phyloP scores from a whole-genome alignment of 306 rosid genomes.

The Pyrus bretschneideri region DNA sequence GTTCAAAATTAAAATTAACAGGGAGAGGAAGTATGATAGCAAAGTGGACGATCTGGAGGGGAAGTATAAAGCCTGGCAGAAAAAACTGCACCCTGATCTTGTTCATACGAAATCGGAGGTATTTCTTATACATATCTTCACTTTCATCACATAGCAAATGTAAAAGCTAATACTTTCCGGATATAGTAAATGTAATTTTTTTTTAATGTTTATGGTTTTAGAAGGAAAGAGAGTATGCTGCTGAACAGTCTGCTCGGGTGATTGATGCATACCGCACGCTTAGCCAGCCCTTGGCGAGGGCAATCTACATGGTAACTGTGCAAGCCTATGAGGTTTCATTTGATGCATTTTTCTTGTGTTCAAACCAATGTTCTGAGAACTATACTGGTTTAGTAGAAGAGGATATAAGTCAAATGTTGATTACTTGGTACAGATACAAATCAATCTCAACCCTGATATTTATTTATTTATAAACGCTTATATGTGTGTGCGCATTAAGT shows the following conservation, averaged over 20 bases:
- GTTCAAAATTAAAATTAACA: slow-evolving; percentile 16
- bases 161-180: neutral
- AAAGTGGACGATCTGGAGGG: slow-evolving; percentile 59
- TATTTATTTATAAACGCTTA: neutral
- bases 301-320: slow-evolving; percentile 64
- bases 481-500: neutral
- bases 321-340: neutral
- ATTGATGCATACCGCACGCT: slow-evolving; percentile 82
- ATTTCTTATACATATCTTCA: slow-evolving; percentile 5
- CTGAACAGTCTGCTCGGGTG: slow-evolving; percentile 89
- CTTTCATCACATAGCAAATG: neutral
- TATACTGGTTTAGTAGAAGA: neutral
- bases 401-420: neutral
- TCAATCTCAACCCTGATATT: neutral
- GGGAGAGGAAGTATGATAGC: slow-evolving; percentile 69
- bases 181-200: neutral
- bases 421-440: neutral
- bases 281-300: slow-evolving; percentile 73
- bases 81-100: slow-evolving; percentile 90
- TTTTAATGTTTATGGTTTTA: slow-evolving; percentile 22
- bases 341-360: neutral
- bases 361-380: neutral
- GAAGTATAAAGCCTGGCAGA: slow-evolving; percentile 92
- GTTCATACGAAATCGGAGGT: slow-evolving; percentile 96
- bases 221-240: slow-evolving; percentile 85